Evolutionary conservation across 805 yeast genomes (phyloP).

Genomic region (Candida sithepensis): DNA sequence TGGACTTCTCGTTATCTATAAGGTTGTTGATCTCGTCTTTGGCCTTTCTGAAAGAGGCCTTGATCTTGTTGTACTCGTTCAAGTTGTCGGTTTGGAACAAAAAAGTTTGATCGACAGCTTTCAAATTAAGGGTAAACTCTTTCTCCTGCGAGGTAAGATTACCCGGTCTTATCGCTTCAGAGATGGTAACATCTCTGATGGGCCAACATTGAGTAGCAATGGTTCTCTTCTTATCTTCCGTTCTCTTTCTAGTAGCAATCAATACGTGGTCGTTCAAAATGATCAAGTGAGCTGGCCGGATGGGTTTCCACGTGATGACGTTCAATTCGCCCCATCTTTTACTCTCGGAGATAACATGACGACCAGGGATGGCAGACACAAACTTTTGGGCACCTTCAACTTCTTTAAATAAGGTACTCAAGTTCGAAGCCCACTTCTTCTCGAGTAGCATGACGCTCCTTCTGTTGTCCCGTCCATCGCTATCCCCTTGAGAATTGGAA

Average conservation of each 20-base stretch:
- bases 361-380: constrained; percentile 69
- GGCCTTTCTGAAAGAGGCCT: constrained; percentile 57
- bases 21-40: constrained; percentile 57
- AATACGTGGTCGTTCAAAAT: constrained; percentile 73
- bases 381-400: constrained; percentile 90
- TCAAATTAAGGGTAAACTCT: constrained; percentile 18
- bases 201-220: constrained; percentile 82
- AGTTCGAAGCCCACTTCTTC: constrained; percentile 75
- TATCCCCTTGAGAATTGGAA: constrained; percentile 17
- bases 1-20: constrained; percentile 44
- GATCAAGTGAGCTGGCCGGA: constrained; percentile 71
- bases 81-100: constrained; percentile 58
- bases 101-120: constrained; percentile 33
- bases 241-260: constrained; percentile 61
- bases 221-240: constrained; percentile 31
- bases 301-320: constrained; percentile 78
- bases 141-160: constrained; percentile 8
- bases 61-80: constrained; percentile 53
- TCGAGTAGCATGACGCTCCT: constrained; percentile 70
- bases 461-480: constrained; percentile 47
- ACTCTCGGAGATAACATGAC: constrained; percentile 77
- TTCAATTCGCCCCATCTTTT: constrained; percentile 86
- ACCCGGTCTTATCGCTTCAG: constrained; percentile 29
- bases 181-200: constrained; percentile 52
- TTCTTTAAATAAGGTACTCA: constrained; percentile 66